Evolutionary conservation across 257 asterid species (phyloP), one percentile per base, ranked within the genome.

Genomic region (Capsicum rhomboideum): DNA sequence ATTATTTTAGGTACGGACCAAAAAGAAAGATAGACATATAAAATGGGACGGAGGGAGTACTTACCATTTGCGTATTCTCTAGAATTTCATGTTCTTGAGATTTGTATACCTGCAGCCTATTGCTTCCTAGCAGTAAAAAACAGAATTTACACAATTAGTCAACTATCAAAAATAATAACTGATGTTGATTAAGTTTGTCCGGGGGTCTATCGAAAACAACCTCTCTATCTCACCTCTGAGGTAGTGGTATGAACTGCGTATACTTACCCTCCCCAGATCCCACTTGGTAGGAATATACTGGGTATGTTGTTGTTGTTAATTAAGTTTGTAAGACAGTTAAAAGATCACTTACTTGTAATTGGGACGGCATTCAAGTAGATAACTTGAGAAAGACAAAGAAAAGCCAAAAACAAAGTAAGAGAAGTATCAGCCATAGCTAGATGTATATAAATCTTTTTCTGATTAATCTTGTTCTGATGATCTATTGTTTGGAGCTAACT

Each of bases 351-450:
- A 92, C 95, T 89, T 87, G 94, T 90, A 82, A 85, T 6, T 86
- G 95, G 93, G 69, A 86, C 78, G 59, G 94, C 92, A 78, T 79
- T 87, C 84, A 83, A 79, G 88, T 86, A 85, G 66, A 92, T 59
- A 31, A 87, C 86, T 52, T 28, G 87, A 86, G 87, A 89, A 53
- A 91, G 82, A 79, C 93, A 91, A 9, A 92, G 80, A 42, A 87
- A 84, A 83, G 89, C 85, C 42, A 88, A 13, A 68, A 86, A 84
- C 44, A 83, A 66, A 83, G 88, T 86, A 84, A 87, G 78, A 66
- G 64, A 77, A 82, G 53, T 82, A 82, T 83, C 58, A 80, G 89
- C 93, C 97, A 91, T 93, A 85, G 88, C 26, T 79, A 34, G 17
- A 69, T 20, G 28, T 40, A 42, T n/a, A 28, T 16, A 2, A 4